Percentiles rank a stretch among this genome's conserved stretches.
Evolutionary conservation across 768 basidiomycete species (phyloP).

Genomic region (Crucibulum laeve): DNA sequence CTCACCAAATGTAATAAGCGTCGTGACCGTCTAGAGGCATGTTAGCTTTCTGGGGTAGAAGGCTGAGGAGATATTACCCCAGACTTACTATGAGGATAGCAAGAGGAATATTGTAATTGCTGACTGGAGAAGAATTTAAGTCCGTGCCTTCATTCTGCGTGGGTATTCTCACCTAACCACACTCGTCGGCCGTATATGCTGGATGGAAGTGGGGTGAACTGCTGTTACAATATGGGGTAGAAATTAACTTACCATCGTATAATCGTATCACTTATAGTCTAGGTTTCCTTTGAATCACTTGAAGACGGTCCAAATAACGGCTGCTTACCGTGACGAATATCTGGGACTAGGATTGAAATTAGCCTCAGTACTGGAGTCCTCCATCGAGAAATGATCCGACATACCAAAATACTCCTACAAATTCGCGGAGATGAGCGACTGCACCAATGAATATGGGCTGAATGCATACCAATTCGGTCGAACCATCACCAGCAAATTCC

Average conservation of each 20-base stretch:
- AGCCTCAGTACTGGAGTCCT: background rate
- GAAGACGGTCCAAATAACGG: background rate
- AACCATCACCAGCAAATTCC: conserved; percentile 18
- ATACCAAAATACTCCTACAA: conserved; percentile 21
- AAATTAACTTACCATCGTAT: conserved; percentile 27
- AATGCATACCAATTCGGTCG: conserved; percentile 23
- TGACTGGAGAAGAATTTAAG: background rate
- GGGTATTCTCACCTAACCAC: conserved; percentile 19
- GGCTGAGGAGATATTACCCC: too few relatives aligned
- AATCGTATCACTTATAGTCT: conserved; percentile 24
- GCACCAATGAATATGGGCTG: background rate
- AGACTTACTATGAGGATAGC: background rate
- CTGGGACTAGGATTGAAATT: conserved; percentile 13
- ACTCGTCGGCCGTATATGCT: conserved; percentile 23
- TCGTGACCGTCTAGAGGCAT: background rate
- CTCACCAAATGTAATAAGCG: background rate
- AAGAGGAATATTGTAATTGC: background rate
- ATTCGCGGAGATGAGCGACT: background rate
- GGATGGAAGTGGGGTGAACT: too few relatives aligned
- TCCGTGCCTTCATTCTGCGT: background rate
- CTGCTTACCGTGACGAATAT: conserved; percentile 21
- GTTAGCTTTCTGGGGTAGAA: background rate
- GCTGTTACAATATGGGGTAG: too few relatives aligned
- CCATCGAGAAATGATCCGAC: background rate
- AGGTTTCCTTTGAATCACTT: background rate